Evolutionary conservation across 805 yeast species (phyloP).

Genomic region (Isabelozyma pseudorhagii): DNA sequence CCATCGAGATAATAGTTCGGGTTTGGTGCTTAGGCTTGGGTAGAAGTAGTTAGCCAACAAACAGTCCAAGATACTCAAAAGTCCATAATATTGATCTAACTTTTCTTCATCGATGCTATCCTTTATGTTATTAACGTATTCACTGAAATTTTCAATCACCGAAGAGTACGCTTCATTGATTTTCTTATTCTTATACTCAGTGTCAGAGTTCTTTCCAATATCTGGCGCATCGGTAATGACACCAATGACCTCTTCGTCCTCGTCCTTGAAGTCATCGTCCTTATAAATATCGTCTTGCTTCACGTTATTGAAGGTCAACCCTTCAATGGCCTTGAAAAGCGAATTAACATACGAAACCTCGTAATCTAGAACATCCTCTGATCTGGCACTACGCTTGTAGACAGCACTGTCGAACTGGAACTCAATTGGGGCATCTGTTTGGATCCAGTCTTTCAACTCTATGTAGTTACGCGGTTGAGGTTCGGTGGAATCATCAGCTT

Average conservation of each 20-base stretch:
- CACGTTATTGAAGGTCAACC: slow-evolving; percentile 15
- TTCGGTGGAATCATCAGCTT: not conserved
- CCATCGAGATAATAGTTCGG: slow-evolving; percentile 55
- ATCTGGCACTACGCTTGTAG: slow-evolving; percentile 28
- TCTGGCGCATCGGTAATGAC: slow-evolving; percentile 20
- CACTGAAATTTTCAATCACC: slow-evolving; percentile 25
- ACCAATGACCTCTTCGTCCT: slow-evolving; percentile 27
- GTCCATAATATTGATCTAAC: slow-evolving; percentile 32
- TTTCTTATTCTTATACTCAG: slow-evolving; percentile 5
- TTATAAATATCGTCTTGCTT: slow-evolving; percentile 5
- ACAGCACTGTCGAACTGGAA: slow-evolving; percentile 43
- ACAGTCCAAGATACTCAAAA: slow-evolving; percentile 54
- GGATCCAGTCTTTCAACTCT: slow-evolving; percentile 47
- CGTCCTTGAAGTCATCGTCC: slow-evolving; percentile 7
- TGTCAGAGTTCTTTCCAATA: slow-evolving; percentile 7
- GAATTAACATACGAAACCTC: slow-evolving; percentile 48
- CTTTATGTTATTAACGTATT: slow-evolving; percentile 23
- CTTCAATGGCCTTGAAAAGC: slow-evolving; percentile 52
- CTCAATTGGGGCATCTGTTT: slow-evolving; percentile 28
- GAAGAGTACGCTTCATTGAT: slow-evolving; percentile 23
- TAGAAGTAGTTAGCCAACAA: slow-evolving; percentile 50
- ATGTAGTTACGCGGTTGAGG: slow-evolving; percentile 14
- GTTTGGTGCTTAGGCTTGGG: slow-evolving; percentile 33
- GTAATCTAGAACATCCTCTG: slow-evolving; percentile 36
- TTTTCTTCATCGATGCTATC: slow-evolving; percentile 23